These are phyloP conservation scores for Talaromyces albobiverticillius DNA, from an alignment of 2,329 filamentous ascomycete species.

Conservation along the genomic window DNA sequence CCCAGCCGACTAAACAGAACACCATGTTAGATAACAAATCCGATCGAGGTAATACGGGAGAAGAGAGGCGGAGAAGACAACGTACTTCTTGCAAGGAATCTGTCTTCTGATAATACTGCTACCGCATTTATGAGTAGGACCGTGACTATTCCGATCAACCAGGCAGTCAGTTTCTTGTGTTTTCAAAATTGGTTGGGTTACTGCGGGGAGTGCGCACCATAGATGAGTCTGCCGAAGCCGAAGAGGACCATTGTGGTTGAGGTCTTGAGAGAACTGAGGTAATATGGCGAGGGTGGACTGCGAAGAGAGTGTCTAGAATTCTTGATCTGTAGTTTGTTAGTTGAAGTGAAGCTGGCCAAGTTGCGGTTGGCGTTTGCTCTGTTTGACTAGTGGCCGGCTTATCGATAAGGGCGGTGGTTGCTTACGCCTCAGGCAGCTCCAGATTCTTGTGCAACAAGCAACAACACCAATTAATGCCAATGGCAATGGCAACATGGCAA, in stretches of 20 bases:
- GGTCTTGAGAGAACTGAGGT: not conserved
- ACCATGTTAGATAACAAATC: constrained; percentile 1
- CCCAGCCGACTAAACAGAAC: constrained; percentile 70
- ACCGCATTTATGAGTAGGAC: constrained; percentile 91
- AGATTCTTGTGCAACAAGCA: too few species aligned
- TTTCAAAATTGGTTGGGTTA: not conserved
- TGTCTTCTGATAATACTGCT: constrained; percentile 89
- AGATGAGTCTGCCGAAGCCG: constrained; percentile 68
- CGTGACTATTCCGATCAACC: constrained; percentile 39
- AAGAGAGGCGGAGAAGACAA: constrained; percentile 9
- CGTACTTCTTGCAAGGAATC: constrained; percentile 83
- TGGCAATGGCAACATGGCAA: not conserved
- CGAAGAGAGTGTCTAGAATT: not conserved
- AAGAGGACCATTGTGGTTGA: constrained; percentile 65
- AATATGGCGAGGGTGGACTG: not conserved
- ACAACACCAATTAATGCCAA: too few species aligned
- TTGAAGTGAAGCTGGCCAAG: constrained; percentile 7
- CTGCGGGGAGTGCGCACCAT: constrained; percentile 51
- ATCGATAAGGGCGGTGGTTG: not conserved
- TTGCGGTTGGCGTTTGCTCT: constrained; percentile 14
- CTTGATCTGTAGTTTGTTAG: not conserved
- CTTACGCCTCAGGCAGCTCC: constrained; percentile 1
- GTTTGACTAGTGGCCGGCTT: constrained; percentile 11
- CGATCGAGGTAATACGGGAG: not conserved
- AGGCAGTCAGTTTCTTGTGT: not conserved